phyloP scores from a whole-genome alignment of 2,329 filamentous ascomycete genomes.

The Xylaria sp. region DNA sequence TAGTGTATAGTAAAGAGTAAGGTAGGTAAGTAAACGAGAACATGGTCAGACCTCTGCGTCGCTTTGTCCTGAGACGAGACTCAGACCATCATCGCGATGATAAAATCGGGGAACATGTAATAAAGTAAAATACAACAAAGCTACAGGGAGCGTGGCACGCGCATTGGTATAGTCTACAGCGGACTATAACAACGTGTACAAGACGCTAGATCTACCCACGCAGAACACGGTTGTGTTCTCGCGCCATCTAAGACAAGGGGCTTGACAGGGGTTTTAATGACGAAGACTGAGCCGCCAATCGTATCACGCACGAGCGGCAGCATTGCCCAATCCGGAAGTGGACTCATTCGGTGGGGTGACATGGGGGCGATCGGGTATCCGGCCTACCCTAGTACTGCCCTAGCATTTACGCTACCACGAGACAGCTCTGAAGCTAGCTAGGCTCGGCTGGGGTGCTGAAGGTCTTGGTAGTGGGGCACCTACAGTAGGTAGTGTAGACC shows the following conservation, averaged over 20 bases:
- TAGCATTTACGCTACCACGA: too few species aligned
- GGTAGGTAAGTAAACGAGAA: too few species aligned
- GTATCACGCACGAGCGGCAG: conserved; percentile 36
- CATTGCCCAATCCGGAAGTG: conserved; percentile 42
- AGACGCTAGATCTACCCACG: conserved; percentile 25
- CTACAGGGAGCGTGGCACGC: conserved; percentile 12
- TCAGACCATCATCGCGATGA: conserved; percentile 18
- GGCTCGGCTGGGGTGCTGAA: neutral
- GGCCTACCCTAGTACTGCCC: conserved; percentile 5
- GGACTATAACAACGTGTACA: conserved; percentile 3
- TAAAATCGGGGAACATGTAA: neutral
- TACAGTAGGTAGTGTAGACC: too few species aligned
- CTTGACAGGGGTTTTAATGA: conserved; percentile 35
- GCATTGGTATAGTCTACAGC: neutral
- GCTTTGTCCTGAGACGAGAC: conserved; percentile 15
- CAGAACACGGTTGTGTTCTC: conserved; percentile 32
- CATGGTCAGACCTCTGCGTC: conserved; percentile 8
- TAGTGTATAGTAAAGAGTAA: neutral
- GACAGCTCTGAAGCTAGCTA: neutral
- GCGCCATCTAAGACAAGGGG: conserved; percentile 36
- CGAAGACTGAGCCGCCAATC: conserved; percentile 36
- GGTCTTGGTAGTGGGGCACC: neutral
- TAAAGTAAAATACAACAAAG: neutral
- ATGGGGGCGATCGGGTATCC: conserved; percentile 30
- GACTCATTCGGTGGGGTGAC: conserved; percentile 12